Evolutionary conservation across 1,284 basidiomycete species (phyloP), one percentile per base, ranked within the genome.

Genomic region (Ustanciosporium gigantosporum): DNA sequence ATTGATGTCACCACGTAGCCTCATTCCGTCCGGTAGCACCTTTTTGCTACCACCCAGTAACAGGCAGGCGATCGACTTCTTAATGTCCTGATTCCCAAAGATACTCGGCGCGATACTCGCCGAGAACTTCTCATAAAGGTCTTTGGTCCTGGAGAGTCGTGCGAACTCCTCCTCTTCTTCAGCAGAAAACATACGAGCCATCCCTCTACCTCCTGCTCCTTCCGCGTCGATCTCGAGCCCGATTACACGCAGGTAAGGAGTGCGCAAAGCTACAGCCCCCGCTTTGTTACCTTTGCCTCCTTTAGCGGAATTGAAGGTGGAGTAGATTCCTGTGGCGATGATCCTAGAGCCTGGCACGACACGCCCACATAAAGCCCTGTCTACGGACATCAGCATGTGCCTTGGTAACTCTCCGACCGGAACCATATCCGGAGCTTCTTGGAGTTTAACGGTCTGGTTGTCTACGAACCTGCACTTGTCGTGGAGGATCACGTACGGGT

Each of bases 371-470:
- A 77, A 62, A 9, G 72, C 66, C n/a, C 76, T 68, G 79, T 99
- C 95, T 11, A 87, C 87, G 27, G 90, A 93, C 21, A 98, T 82
- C 45, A 96, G 84, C 83, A 99, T 92, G 79, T 98, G 95, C 32
- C 93, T 82, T 4, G 95, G 95, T 36, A 99, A 82, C 76, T 99
- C 95, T 82, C 95, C 95, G 19, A 98, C 92, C 2, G 95, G 95
- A 0, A 99, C 95, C 91, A 97, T 96, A 78, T 99, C 95, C 0
- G 95, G 95, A 6, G 94, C 93, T 80, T 99, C 95, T 79, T 99
- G 95, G 14, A 99, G 84, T 79, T 99, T 99, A 70, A 99, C 84
- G 6, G 87, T 90, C 80, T 99, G 95, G 70, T 93, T 90, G 78
- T 99, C 95, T 22, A 94, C 88, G 77, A 98, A 99, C 4, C 84